phyloP scores from a whole-genome alignment of 495 filamentous ascomycete species.

The Talaromyces ruber region DNA sequence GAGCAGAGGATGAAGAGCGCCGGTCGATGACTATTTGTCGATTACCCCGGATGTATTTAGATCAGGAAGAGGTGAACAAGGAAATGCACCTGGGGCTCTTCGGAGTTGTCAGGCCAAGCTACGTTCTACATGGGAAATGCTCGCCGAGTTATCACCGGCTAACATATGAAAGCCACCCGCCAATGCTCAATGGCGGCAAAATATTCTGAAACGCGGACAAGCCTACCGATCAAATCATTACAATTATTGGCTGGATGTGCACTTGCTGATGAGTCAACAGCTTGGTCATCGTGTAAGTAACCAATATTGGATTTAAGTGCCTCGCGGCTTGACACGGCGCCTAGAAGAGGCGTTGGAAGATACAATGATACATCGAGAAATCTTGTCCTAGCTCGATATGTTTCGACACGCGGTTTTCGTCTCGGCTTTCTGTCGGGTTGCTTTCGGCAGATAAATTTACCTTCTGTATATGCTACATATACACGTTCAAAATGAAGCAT shows the following conservation, averaged over 20 bases:
- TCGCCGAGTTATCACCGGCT: slow-evolving; percentile 1
- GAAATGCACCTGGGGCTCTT: neutral
- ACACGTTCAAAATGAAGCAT: neutral
- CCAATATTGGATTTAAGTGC: neutral
- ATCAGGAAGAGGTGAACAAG: neutral
- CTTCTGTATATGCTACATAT: neutral
- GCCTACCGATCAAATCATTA: neutral
- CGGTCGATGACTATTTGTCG: neutral
- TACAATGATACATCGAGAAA: neutral
- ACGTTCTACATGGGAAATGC: neutral
- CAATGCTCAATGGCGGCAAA: neutral
- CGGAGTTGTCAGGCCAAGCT: neutral
- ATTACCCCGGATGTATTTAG: neutral
- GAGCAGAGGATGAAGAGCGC: neutral
- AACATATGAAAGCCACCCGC: neutral
- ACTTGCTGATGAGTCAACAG: neutral
- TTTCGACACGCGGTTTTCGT: neutral
- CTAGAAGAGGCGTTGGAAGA: neutral
- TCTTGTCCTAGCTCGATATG: neutral
- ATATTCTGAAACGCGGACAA: neutral
- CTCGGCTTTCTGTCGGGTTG: neutral
- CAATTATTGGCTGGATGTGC: neutral
- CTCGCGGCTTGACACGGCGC: neutral
- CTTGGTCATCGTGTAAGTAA: neutral
- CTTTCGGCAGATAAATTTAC: neutral